Evolutionary conservation across 257 asterid species (phyloP).

Genomic region (Plectranthus barbatus): DNA sequence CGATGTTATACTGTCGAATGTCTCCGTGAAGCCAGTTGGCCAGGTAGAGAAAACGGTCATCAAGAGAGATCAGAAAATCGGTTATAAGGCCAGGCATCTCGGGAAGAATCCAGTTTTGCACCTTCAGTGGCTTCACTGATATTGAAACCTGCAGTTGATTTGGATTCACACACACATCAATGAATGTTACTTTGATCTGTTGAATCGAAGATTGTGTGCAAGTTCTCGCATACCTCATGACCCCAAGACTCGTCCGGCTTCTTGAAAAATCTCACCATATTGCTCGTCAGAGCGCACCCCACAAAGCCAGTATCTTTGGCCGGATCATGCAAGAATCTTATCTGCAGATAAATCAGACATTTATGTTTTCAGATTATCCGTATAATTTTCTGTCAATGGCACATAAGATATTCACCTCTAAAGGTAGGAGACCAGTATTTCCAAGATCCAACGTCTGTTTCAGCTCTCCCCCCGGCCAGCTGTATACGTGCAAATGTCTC

Average conservation of each 20-base stretch:
- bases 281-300: slow-evolving; percentile 88
- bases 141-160: slow-evolving; percentile 37
- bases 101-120: slow-evolving; percentile 80
- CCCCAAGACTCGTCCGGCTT: slow-evolving; percentile 71
- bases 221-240: slow-evolving; percentile 56
- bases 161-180: not conserved
- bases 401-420: slow-evolving; percentile 48
- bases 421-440: slow-evolving; percentile 71
- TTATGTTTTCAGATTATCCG: not conserved
- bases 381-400: not conserved
- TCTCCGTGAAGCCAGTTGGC: slow-evolving; percentile 97
- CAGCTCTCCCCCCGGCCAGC: slow-evolving; percentile 95
- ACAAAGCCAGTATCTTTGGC: slow-evolving; percentile 78
- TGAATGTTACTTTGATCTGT: not conserved
- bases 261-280: slow-evolving; percentile 83
- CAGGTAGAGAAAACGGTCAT: slow-evolving; percentile 67
- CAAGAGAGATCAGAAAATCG: slow-evolving; percentile 66
- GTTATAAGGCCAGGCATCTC: slow-evolving; percentile 90
- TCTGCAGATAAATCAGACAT: slow-evolving; percentile 29
- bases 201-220: not conserved
- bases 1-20: slow-evolving; percentile 74
- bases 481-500: slow-evolving; percentile 82
- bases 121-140: slow-evolving; percentile 66
- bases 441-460: slow-evolving; percentile 96
- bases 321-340: slow-evolving; percentile 84